Evolutionary conservation across 441 rosid genomes (phyloP).

Genomic region (Adansonia gregorii): DNA sequence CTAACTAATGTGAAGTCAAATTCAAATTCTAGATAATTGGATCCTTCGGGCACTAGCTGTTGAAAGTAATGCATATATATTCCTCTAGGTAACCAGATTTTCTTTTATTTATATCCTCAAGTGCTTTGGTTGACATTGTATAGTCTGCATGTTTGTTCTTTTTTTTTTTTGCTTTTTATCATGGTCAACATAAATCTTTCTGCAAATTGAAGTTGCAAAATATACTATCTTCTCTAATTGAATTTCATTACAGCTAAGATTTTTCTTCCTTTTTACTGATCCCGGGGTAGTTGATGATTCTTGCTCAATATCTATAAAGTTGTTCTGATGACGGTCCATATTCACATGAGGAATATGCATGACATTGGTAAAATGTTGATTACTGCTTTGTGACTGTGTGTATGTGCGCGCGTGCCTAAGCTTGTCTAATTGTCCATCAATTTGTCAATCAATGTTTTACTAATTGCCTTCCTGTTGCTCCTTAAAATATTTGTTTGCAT

Average conservation of each 20-base stretch:
- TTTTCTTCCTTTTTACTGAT: not conserved
- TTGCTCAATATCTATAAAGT: not conserved
- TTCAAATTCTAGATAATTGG: not conserved
- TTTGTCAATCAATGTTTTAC: not conserved
- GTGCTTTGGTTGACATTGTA: not conserved
- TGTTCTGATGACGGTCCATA: not conserved
- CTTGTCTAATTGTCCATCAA: not conserved
- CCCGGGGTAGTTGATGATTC: not conserved
- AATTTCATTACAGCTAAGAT: not conserved
- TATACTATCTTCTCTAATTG: not conserved
- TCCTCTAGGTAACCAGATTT: not conserved
- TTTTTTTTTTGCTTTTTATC: too few species aligned
- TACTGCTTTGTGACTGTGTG: not conserved
- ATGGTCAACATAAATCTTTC: too few species aligned
- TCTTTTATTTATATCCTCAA: not conserved
- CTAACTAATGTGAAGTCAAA: not conserved
- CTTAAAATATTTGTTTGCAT: not conserved
- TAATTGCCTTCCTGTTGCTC: not conserved
- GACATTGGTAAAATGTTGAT: not conserved
- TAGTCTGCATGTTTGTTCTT: not conserved
- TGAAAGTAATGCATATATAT: not conserved
- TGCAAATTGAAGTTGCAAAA: not conserved
- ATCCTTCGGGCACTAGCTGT: not conserved
- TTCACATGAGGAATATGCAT: not conserved
- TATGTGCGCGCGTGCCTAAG: too few species aligned